phyloP scores from a whole-genome alignment of 192 early-diverging fungal species.

The Allomyces macrogynus region DNA sequence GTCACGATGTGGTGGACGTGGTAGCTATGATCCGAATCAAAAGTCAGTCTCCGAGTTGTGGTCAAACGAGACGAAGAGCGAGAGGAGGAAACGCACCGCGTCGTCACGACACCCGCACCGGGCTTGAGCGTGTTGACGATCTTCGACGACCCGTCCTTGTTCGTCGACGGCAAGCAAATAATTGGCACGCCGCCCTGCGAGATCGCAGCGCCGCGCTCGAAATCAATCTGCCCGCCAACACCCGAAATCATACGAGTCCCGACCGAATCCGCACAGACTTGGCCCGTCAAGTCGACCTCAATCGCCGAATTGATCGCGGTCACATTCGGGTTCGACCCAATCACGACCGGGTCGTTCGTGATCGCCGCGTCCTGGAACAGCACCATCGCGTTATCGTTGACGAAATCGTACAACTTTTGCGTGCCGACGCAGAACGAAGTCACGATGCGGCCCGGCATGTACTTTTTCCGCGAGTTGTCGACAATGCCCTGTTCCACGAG shows the following conservation, averaged over 20 bases:
- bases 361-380: slow-evolving; percentile 17
- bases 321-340: slow-evolving; percentile 22
- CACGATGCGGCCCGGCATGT: slow-evolving; percentile 15
- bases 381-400: slow-evolving; percentile 24
- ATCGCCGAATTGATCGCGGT: slow-evolving; percentile 28
- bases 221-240: slow-evolving; percentile 30
- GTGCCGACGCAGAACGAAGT: slow-evolving; percentile 18
- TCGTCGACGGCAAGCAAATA: slow-evolving; percentile 20
- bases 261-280: slow-evolving; percentile 26
- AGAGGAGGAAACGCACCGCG: slow-evolving; percentile 9
- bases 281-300: slow-evolving; percentile 28
- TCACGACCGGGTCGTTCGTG: slow-evolving; percentile 23
- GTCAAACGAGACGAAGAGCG: neutral
- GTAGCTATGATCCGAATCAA: neutral
- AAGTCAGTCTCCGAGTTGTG: slow-evolving; percentile 15
- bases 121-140: slow-evolving; percentile 16
- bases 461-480: slow-evolving; percentile 19
- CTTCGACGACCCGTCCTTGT: slow-evolving; percentile 13
- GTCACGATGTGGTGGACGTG: slow-evolving; percentile 23
- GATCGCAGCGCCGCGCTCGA: slow-evolving; percentile 27
- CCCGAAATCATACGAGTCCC: slow-evolving; percentile 21
- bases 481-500: slow-evolving; percentile 21
- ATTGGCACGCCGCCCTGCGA: slow-evolving; percentile 22
- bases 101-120: slow-evolving; percentile 25
- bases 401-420: slow-evolving; percentile 19